These are phyloP conservation scores for Coniochaeta pulveracea DNA, from an alignment of 2,329 filamentous ascomycete species.

Conservation along the genomic window DNA sequence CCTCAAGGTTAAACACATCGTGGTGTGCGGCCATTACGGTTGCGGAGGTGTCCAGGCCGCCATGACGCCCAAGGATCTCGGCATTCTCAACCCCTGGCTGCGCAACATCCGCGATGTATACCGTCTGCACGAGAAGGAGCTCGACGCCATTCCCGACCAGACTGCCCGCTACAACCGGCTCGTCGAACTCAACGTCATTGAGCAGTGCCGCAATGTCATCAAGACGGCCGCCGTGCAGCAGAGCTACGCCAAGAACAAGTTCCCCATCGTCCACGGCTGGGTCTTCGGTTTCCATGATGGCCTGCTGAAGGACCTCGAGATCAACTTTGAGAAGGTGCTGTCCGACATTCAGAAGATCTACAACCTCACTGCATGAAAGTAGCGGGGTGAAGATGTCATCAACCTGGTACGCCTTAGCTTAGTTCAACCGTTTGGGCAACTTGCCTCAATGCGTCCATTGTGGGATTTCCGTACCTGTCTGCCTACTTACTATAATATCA, in stretches of 20 bases:
- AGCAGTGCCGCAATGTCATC: constrained; percentile 68
- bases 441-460: no score
- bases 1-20: constrained; percentile 70
- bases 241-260: constrained; percentile 49
- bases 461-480: no score
- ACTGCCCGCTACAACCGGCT: constrained; percentile 55
- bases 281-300: constrained; percentile 61
- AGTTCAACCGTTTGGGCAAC: no score
- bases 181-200: constrained; percentile 73
- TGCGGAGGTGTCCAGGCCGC: constrained; percentile 69
- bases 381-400: no score
- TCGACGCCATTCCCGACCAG: constrained; percentile 50
- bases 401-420: no score
- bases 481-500: no score
- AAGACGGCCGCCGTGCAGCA: constrained; percentile 74
- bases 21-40: constrained; percentile 70
- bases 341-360: constrained; percentile 49
- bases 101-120: constrained; percentile 67
- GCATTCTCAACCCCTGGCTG: constrained; percentile 63
- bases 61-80: constrained; percentile 59
- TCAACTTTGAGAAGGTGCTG: constrained; percentile 41
- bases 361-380: constrained; percentile 35
- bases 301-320: constrained; percentile 47
- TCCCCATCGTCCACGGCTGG: constrained; percentile 63
- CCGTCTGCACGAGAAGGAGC: constrained; percentile 57